A percentile compares a stretch with the other conserved stretches of the same genome.
Conservation (phyloP, 2,329 filamentous ascomycete species). For the Scedosporium dehoogii region DNA sequence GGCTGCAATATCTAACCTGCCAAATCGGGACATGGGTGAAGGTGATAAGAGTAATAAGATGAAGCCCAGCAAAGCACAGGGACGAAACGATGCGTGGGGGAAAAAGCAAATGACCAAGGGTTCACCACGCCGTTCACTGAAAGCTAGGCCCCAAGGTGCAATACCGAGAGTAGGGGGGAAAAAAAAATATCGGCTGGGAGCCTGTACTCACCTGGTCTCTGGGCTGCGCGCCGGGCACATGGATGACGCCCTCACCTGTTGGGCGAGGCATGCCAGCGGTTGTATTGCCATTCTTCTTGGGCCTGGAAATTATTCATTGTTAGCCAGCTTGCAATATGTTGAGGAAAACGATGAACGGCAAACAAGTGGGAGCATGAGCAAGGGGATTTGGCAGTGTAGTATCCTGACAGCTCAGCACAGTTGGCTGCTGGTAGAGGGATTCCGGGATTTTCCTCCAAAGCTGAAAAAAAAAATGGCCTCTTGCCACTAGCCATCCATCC, state of each 20-base stretch:
- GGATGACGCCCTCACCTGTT: slow-evolving; percentile 41
- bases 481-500: neutral
- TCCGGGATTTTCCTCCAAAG: neutral
- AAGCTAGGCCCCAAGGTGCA: neutral
- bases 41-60: neutral
- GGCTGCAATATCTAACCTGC: neutral
- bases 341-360: neutral
- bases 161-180: neutral
- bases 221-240: slow-evolving; percentile 1
- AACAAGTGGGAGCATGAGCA: neutral
- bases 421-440: neutral
- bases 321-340: slow-evolving; percentile 9
- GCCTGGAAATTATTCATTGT: slow-evolving; percentile 36
- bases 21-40: neutral
- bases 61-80: neutral
- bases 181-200: neutral
- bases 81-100: neutral
- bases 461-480: neutral
- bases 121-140: neutral
- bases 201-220: slow-evolving; percentile 39
- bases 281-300: slow-evolving; percentile 64
- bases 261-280: slow-evolving; percentile 58
- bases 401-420: neutral
- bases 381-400: neutral
- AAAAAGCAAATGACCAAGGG: neutral